Base-by-base conservation (phyloP, 225 moss, liverwort and hornwort species). In the Sphagnum contortum region DNA sequence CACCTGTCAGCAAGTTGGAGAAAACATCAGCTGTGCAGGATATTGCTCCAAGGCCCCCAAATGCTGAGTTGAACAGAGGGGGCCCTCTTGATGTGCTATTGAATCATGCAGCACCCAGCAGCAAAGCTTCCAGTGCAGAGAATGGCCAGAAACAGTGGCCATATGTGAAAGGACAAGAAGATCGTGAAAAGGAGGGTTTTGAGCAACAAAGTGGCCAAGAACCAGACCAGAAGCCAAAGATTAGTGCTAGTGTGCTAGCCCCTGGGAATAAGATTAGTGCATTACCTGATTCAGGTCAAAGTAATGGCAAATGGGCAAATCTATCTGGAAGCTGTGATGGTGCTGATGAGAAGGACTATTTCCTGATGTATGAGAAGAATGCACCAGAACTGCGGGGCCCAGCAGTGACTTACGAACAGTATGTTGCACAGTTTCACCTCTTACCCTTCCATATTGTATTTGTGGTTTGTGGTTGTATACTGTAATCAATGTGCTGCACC, bases 311-410 rank as follows among this genome's bases (percentile, higher is more conserved):
- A 63, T 73, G 60, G 57, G 65, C 75, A 29, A 89, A 79, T 66
- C 74, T 66, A 57, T 81, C 87, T 59, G 74, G 76, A 60, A 83
- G 80, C 62, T 75, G 77, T 56, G 77, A 78, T 57, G 87, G 86
- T 66, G 68, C 68, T 48, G 77, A 73, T 44, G 79, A 80, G 12
- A 75, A 71, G 61, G 70, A 85, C 5, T 93, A 85, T 73, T 98
- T 89, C 77, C 78, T 80, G 3, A 75, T 75, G 49, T 83, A 82
- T 70, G 93, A 93, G 79, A 98, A 89, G 76, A 71, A 70, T 68
- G 61, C 57, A 67, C 68, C 90, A 54, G 90, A 93, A 51, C 67
- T 87, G 66, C 88, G 73, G 76, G 90, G 87, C n/a, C 83, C 88
- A 58, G 80, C 91, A 53, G 66, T 62, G 68, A 80, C 74, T 51